phyloP scores from a whole-genome alignment of 148 eudicot species.

The Rhododendron mucronatum region DNA sequence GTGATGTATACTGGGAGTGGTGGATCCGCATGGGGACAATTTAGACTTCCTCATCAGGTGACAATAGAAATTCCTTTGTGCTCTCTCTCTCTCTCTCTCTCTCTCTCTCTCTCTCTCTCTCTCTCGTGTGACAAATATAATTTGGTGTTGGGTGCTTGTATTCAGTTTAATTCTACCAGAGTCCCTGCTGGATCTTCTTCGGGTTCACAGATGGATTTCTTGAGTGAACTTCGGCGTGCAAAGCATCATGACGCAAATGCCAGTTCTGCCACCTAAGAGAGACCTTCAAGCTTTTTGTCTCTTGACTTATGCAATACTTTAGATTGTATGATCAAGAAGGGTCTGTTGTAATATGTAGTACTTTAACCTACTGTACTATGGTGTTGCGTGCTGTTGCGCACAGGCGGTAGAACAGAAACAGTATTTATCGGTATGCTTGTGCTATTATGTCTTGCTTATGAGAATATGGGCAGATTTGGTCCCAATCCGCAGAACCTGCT shows the following conservation, averaged over 20 bases:
- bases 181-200: slow-evolving; percentile 11
- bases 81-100: background rate
- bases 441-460: background rate
- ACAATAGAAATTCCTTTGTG: background rate
- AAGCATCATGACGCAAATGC: slow-evolving; percentile 32
- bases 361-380: background rate
- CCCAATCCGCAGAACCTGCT: background rate
- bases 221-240: slow-evolving; percentile 50
- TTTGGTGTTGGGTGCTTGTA: background rate
- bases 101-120: background rate
- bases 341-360: slow-evolving; percentile 17
- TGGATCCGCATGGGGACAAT: slow-evolving; percentile 62
- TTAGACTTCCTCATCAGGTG: slow-evolving; percentile 78
- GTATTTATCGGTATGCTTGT: background rate
- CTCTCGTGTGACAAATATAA: background rate
- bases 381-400: background rate
- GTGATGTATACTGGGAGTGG: slow-evolving; percentile 58
- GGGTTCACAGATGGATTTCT: slow-evolving; percentile 23
- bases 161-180: slow-evolving; percentile 11
- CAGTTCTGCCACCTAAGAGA: slow-evolving; percentile 17
- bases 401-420: background rate
- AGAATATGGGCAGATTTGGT: background rate
- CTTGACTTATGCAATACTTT: slow-evolving; percentile 4
- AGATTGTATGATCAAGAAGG: slow-evolving; percentile 2
- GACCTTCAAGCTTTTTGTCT: slow-evolving; percentile 3